phyloP scores from a whole-genome alignment of 306 rosid genomes.

The Chamaecrista fasciculata region DNA sequence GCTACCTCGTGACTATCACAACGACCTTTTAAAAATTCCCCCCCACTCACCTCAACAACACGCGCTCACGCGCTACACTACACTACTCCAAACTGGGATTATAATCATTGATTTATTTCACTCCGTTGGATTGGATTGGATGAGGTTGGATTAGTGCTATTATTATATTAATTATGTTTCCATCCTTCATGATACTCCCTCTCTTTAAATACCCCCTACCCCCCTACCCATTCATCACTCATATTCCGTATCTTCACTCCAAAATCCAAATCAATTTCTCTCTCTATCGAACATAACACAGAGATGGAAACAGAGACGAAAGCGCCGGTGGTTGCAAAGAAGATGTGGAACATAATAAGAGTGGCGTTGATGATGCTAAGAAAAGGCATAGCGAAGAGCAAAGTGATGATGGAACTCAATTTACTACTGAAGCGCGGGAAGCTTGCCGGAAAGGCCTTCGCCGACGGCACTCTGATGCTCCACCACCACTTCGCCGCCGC shows the following conservation, averaged over 20 bases:
- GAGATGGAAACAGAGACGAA: constrained; percentile 64
- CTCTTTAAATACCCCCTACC: constrained; percentile 25
- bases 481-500: constrained; percentile 49
- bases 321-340: constrained; percentile 53
- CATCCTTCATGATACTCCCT: neutral
- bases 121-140: too few relatives aligned
- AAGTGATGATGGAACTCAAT: constrained; percentile 46
- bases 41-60: neutral
- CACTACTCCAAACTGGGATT: constrained; percentile 4
- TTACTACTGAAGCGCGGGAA: constrained; percentile 65
- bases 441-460: constrained; percentile 63
- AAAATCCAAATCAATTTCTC: neutral
- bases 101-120: neutral
- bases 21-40: neutral
- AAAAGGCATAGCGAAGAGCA: constrained; percentile 70
- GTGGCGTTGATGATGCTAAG: constrained; percentile 57
- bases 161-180: too few relatives aligned
- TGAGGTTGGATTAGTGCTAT: too few relatives aligned
- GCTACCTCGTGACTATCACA: neutral
- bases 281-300: neutral
- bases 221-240: neutral
- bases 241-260: neutral
- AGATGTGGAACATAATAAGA: constrained; percentile 59
- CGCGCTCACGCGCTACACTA: neutral
- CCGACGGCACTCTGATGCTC: constrained; percentile 37